Conservation (phyloP, 169 alveolate genomes). For the Theileria annulata region DNA sequence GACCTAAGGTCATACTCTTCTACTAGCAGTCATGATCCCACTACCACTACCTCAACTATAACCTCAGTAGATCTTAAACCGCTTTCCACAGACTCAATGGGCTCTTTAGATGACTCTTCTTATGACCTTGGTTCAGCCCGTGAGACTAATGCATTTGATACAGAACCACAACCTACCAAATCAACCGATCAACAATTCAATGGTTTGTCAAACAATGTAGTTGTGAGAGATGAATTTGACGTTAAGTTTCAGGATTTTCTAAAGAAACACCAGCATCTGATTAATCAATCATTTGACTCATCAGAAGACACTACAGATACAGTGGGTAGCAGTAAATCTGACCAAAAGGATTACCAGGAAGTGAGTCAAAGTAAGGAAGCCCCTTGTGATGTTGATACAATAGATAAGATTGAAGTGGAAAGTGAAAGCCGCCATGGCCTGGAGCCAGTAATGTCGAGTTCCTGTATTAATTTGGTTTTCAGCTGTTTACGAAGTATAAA, state of each 20-base stretch:
- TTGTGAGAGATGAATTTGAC: too few species aligned
- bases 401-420: slow-evolving; percentile 1
- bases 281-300: too few species aligned
- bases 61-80: slow-evolving; percentile 7
- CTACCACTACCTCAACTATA: not conserved
- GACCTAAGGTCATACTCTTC: slow-evolving; percentile 13
- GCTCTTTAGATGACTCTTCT: not conserved
- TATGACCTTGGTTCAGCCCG: too few species aligned
- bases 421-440: slow-evolving; percentile 8
- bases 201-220: too few species aligned
- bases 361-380: not conserved
- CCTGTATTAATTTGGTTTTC: slow-evolving; percentile 9
- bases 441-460: slow-evolving; percentile 13
- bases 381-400: not conserved
- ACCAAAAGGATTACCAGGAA: not conserved
- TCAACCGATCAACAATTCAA: not conserved
- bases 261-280: too few species aligned
- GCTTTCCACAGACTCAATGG: not conserved
- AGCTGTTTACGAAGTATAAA: slow-evolving; percentile 15
- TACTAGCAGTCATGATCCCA: not conserved
- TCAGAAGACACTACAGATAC: too few species aligned
- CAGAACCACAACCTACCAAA: not conserved
- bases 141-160: too few species aligned
- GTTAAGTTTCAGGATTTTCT: too few species aligned
- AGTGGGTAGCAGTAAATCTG: too few species aligned